Base-by-base conservation (phyloP, 2,329 filamentous ascomycete genomes). In the Blastomyces percursus region DNA sequence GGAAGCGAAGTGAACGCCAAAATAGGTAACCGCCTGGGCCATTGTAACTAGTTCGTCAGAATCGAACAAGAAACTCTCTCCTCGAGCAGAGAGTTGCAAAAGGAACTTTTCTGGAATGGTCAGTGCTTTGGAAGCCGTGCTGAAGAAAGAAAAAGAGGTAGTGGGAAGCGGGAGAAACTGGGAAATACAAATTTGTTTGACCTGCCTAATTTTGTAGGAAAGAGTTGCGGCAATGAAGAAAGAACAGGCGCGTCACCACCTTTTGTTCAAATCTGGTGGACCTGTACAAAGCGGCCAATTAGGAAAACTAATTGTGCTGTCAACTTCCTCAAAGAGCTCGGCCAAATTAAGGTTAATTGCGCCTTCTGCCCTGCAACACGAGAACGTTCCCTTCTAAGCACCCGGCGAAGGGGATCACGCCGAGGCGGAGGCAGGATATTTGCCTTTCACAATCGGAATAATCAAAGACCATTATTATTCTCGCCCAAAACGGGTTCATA, bases 1-100 rank as follows among this genome's bases (percentile, higher is more conserved):
- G 42, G 30, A n/a, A 27, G 50, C 48, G 19, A 19, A 27, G 30
- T 42, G 35, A 19, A 8, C 3, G 59, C 59, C 30, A 32, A 61
- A 61, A 61, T n/a, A 60, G 46, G 59, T 40, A 54, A 54, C 42
- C 51, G 59, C 59, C 16, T 27, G 48, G 59, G 30, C 5, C 46
- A 52, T 61, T 61, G 19, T 54, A 12, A 38, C 35, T 35, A 24
- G 54, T 42, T 56, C 40, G 54, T 16, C 30, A 19, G 32, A 21
- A 8, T 24, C 3, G 9, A 38, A n/a, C 32, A 9, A 21, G n/a
- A 35, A 52, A 60, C 40, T n/a, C 2, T 54, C 30, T 16, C 30
- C 32, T 24, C 11, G 30, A 14, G 40, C 24, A 16, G 35, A 11
- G 35, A 38, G 5, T 2, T 9, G 9, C 14, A 40, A 9, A 57